phyloP scores from a whole-genome alignment of 139 green algal species.

The Picochlorum sp. region DNA sequence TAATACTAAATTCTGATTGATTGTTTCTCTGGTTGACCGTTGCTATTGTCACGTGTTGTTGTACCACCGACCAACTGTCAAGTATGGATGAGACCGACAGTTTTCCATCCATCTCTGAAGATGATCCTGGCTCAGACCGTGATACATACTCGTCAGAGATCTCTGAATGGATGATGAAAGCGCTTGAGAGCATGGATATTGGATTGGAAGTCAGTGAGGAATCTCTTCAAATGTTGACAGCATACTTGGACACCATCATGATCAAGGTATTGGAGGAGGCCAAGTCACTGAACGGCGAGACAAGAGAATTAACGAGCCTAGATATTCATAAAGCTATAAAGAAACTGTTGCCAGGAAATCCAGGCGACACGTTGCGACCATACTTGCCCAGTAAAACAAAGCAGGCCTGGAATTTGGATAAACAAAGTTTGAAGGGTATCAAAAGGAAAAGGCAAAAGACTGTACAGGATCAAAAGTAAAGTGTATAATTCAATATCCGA shows the following conservation, averaged over 20 bases:
- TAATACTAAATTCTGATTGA: no score
- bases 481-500: background rate
- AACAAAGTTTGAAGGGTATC: slow-evolving; percentile 31
- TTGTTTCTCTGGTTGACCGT: no score
- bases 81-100: no score
- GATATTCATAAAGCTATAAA: slow-evolving; percentile 33
- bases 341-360: slow-evolving; percentile 21
- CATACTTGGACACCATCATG: slow-evolving; percentile 17
- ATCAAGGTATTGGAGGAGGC: slow-evolving; percentile 21
- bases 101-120: no score
- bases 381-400: slow-evolving; percentile 27
- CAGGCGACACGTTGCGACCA: slow-evolving; percentile 13
- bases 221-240: background rate
- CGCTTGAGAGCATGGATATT: background rate
- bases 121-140: no score
- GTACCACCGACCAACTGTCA: no score
- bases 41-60: no score
- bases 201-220: slow-evolving; percentile 1
- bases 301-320: slow-evolving; percentile 16
- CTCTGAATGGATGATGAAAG: background rate
- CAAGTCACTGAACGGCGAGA: background rate
- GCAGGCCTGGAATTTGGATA: slow-evolving; percentile 33
- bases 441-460: slow-evolving; percentile 21
- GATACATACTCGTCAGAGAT: no score
- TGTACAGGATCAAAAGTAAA: background rate